These are phyloP conservation scores for Aureobasidium sp. DNA, from an alignment of 2,329 filamentous ascomycete species.

Conservation along the genomic window DNA sequence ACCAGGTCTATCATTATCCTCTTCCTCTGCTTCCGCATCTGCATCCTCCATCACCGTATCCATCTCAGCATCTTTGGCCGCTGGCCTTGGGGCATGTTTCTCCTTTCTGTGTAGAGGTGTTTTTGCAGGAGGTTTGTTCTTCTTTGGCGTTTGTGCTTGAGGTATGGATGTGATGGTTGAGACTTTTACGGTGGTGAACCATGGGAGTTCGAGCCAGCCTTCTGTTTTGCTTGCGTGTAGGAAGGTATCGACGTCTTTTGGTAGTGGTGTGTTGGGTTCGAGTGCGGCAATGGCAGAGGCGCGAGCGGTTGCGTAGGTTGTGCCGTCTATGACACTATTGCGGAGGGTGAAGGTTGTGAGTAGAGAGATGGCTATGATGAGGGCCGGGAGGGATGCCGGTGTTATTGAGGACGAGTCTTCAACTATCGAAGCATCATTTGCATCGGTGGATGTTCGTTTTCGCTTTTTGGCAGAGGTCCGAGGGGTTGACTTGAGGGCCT, in stretches of 20 bases:
- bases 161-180: constrained; percentile 37
- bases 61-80: not conserved
- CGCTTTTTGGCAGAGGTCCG: constrained; percentile 5
- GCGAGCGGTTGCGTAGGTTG: constrained; percentile 8
- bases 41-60: not conserved
- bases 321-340: constrained; percentile 6
- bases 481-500: not conserved
- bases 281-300: not conserved
- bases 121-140: constrained; percentile 29
- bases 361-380: constrained; percentile 14
- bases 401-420: constrained; percentile 24
- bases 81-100: constrained; percentile 31
- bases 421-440: not conserved
- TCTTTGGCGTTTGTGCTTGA: constrained; percentile 25
- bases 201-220: constrained; percentile 24
- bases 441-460: constrained; percentile 10
- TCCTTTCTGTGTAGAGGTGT: constrained; percentile 39
- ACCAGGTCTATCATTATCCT: constrained; percentile 27
- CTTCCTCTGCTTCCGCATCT: constrained; percentile 15
- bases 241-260: constrained; percentile 28
- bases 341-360: constrained; percentile 14
- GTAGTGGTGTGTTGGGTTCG: not conserved
- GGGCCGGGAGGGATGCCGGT: constrained; percentile 3
- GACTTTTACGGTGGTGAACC: constrained; percentile 52
- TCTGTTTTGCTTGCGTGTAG: constrained; percentile 15